phyloP scores from a whole-genome alignment of 768 basidiomycete genomes.

The Termitomyces sp. region DNA sequence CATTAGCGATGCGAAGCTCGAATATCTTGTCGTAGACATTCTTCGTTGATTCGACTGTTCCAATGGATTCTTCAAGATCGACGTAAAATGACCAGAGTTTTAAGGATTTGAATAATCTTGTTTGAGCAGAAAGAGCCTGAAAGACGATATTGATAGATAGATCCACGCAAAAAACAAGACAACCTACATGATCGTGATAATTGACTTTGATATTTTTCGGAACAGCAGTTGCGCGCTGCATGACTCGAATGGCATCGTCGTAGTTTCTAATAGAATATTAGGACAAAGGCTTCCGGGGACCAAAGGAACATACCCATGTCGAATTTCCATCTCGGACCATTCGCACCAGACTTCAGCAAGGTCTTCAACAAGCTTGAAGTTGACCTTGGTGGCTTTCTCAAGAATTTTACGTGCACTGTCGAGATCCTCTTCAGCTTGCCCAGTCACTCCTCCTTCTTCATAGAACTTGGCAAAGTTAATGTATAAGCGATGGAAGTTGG shows the following conservation, averaged over 20 bases:
- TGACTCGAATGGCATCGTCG: slow-evolving; percentile 90
- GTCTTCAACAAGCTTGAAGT: slow-evolving; percentile 95
- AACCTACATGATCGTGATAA: slow-evolving; percentile 88
- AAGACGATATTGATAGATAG: not conserved
- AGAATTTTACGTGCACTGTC: slow-evolving; percentile 87
- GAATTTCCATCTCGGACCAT: slow-evolving; percentile 97
- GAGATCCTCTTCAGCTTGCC: slow-evolving; percentile 76
- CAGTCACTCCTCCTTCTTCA: slow-evolving; percentile 86
- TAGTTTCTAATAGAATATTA: slow-evolving; percentile 64
- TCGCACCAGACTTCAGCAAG: slow-evolving; percentile 99
- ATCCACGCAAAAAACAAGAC: not conserved
- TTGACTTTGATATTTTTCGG: slow-evolving; percentile 89
- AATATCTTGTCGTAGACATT: slow-evolving; percentile 94
- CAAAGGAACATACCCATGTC: slow-evolving; percentile 74
- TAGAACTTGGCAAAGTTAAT: slow-evolving; percentile 97
- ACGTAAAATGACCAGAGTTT: slow-evolving; percentile 99
- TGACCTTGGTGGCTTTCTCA: slow-evolving; percentile 88
- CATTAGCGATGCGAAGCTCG: slow-evolving; percentile 95
- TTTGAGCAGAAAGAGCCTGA: slow-evolving; percentile 80
- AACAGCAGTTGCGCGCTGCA: slow-evolving; percentile 92
- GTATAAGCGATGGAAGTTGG: slow-evolving; percentile 85
- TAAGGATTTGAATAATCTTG: slow-evolving; percentile 92
- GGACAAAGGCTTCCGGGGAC: not conserved
- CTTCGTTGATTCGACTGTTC: slow-evolving; percentile 88
- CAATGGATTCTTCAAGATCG: slow-evolving; percentile 96